A percentile compares a stretch with the other conserved stretches of the same genome.
Evolutionary conservation across 2,329 filamentous ascomycete genomes (phyloP).

Genomic region (Aspergillus costaricaensis): DNA sequence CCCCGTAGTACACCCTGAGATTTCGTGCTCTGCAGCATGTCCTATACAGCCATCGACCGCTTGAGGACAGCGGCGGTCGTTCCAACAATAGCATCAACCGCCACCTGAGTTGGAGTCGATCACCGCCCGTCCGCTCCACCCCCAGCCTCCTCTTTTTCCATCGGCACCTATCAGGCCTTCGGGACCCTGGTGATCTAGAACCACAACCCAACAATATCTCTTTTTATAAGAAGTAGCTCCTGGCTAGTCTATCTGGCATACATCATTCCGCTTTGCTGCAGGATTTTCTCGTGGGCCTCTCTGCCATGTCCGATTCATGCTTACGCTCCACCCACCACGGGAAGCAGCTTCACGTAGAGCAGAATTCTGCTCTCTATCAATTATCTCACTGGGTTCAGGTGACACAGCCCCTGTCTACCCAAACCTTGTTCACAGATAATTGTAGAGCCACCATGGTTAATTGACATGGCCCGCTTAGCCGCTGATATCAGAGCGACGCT

Average conservation of each 20-base stretch:
- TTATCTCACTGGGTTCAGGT: neutral
- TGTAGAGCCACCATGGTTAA: neutral
- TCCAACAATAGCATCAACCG: constrained; percentile 7
- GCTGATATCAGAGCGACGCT: neutral
- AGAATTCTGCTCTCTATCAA: neutral
- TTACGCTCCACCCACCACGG: neutral
- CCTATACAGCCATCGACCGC: neutral
- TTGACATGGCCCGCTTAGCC: neutral
- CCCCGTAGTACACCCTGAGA: neutral
- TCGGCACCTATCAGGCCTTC: neutral
- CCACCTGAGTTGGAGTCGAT: constrained; percentile 2
- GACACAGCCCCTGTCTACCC: neutral
- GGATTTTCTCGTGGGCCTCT: neutral
- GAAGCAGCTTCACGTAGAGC: neutral
- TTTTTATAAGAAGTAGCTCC: neutral
- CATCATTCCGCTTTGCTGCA: neutral
- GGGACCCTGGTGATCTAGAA: neutral
- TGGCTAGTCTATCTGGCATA: neutral
- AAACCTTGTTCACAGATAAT: neutral
- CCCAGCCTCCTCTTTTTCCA: constrained; percentile 18
- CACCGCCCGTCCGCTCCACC: constrained; percentile 14
- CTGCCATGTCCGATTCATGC: neutral
- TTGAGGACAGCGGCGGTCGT: neutral
- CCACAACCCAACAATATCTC: neutral
- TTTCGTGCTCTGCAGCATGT: neutral